A percentile compares a stretch with the other conserved stretches of the same genome.
phyloP scores from a whole-genome alignment of 352 stramenopile species.

The Phytophthora ohioensis region DNA sequence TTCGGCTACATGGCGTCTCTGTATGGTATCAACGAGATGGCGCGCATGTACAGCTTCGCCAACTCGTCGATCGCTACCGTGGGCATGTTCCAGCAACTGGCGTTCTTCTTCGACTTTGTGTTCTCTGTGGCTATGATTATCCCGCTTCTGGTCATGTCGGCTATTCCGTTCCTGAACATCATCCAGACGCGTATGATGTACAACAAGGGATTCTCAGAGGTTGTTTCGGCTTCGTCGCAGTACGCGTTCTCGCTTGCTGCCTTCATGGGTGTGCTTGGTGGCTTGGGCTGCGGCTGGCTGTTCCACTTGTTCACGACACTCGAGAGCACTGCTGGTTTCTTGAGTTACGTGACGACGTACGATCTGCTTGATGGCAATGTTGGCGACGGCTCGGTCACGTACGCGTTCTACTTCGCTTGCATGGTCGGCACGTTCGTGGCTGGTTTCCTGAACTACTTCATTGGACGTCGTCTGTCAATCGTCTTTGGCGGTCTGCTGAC shows the following conservation, averaged over 20 bases:
- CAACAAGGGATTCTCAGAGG: conserved; percentile 90
- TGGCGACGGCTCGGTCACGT: conserved; percentile 70
- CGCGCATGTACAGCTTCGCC: conserved; percentile 85
- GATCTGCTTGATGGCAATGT: conserved; percentile 66
- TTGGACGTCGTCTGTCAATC: conserved; percentile 79
- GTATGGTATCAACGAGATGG: conserved; percentile 89
- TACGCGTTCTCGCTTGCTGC: conserved; percentile 86
- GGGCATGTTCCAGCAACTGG: conserved; percentile 79
- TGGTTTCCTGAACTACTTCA: conserved; percentile 72
- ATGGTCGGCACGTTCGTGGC: conserved; percentile 63
- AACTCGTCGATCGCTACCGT: conserved; percentile 69
- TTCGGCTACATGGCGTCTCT: conserved; percentile 81
- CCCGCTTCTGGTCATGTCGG: conserved; percentile 81
- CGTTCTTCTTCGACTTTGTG: conserved; percentile 90
- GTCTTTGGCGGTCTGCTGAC: conserved; percentile 72
- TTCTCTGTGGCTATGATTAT: conserved; percentile 80
- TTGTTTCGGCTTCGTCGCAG: conserved; percentile 86
- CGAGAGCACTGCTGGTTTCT: conserved; percentile 78
- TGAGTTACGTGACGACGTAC: conserved; percentile 85
- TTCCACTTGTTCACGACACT: conserved; percentile 83
- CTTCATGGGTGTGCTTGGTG: conserved; percentile 79
- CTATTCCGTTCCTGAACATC: conserved; percentile 88
- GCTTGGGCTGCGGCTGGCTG: conserved; percentile 77
- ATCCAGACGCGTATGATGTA: conserved; percentile 93
- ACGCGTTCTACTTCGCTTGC: conserved; percentile 70